Evolutionary conservation across 1,284 basidiomycete genomes (phyloP), one percentile per base, ranked within the genome.

Genomic region (Phylloporus sp.): DNA sequence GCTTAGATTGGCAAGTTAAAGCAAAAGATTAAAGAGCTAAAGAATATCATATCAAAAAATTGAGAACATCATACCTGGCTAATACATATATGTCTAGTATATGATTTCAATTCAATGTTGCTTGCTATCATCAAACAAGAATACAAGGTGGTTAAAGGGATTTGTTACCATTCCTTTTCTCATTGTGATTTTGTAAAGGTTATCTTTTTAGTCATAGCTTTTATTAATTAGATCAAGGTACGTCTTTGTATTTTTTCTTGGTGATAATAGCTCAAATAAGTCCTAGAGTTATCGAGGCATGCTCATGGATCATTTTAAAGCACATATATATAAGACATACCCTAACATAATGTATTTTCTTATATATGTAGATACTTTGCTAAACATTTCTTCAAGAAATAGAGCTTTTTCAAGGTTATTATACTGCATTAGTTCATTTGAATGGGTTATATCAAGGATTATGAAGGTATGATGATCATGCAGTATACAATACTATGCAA

Each of bases 381-480:
- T 13, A 96, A 98, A 58, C 97, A 98, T 10, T 99, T 98, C 79
- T 99, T 99, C 82, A 96, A 96, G 76, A 99, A 99, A 78, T 97
- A 98, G 79, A 97, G 97, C 1, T 99, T 99, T 79, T 94, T 95
- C 2, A 99, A 98, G 78, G 96, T 98, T 68, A 98, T 99, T 69
- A 92, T 91, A 0, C 86, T 98, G 24, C 91, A 93, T 64, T 88
- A 96, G 46, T 90, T 94, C 3, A 84, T 93, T 99, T n/a, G n/a
- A n/a, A n/a, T n/a, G n/a, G n/a, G n/a, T n/a, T n/a, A n/a, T n/a
- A n/a, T n/a, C n/a, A n/a, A 99, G 78, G 98, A 99, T 77, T 99
- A 99, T 78, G 98, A 99, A 77, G 98, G 98, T 54, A 96, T 95
- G n/a, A 99, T 97, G 52, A 94, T 99, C 80, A 98, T 99, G 97